Base-by-base conservation (phyloP, 495 filamentous ascomycete genomes). In the Xylaria acuta region DNA sequence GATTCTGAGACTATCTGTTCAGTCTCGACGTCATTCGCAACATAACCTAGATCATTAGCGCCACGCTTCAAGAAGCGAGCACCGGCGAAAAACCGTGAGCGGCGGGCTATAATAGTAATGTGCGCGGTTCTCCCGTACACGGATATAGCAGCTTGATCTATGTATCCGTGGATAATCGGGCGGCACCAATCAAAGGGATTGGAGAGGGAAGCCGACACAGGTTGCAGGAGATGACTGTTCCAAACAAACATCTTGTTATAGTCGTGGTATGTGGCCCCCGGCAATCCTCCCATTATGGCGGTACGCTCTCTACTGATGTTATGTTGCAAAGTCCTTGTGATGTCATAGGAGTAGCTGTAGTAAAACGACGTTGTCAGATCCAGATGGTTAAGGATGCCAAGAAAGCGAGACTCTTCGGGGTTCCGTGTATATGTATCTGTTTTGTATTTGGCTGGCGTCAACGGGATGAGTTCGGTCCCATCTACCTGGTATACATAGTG, bases 21-120 rank as follows among this genome's bases (percentile, higher is more conserved):
- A 6, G 97, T 98, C 82, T 99, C 97, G n/a, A 99, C 96, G 81
- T 99, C 96, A 77, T 99, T 99, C 47, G 96, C 96, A 64, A 99
- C 96, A 81, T 97, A 97, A 27, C 96, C 96, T 68, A 97, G 76
- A 80, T 99, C 97, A 76, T 99, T 99, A 53, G 95, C 92, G 53
- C 96, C 96, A 68, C 96, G 89, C 82, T 99, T 99, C 64, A 99
- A 82, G 74, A 98, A 99, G 3, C 96, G 88, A 32, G 96, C 96
- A 53, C 96, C 96, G 1, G 96, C 96, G 82, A 98, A 99, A 80
- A 92, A 94, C 16, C 97, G 88, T 41, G 97, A 98, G 11, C 96
- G 89, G 65, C 96, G 89, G 1, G 96, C 96, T 75, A 99, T 96
- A 60, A 99, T 88, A 1, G 95, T 95, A 56, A 98, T 95, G 75